phyloP scores from a whole-genome alignment of 2,329 filamentous ascomycete genomes.

The Fusarium nelsonii region DNA sequence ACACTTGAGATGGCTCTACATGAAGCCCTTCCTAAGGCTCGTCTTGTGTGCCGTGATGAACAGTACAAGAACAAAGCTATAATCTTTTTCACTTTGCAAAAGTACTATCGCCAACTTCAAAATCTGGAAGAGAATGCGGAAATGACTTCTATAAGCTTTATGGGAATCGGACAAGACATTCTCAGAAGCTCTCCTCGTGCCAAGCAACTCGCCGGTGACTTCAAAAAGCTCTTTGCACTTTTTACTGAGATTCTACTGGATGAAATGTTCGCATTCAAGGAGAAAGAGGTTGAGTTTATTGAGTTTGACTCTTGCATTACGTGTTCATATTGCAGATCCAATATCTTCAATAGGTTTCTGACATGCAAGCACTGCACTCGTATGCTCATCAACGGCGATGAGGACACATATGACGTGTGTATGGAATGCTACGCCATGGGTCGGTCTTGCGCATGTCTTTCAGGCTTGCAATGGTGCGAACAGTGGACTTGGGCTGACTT shows the following conservation, averaged over 20 bases:
- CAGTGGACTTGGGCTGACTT: conserved; percentile 90
- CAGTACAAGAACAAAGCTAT: conserved; percentile 99
- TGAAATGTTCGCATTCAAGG: conserved; percentile 83
- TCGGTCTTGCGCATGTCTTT: conserved; percentile 89
- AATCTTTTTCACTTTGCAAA: conserved; percentile 85
- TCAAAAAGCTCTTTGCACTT: conserved; percentile 81
- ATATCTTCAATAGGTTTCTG: conserved; percentile 97
- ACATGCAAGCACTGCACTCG: conserved; percentile 89
- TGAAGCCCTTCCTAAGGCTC: conserved; percentile 88
- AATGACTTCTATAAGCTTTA: conserved; percentile 59
- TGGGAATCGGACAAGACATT: conserved; percentile 63
- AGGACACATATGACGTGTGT: conserved; percentile 94
- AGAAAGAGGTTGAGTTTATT: conserved; percentile 79
- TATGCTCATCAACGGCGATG: conserved; percentile 72
- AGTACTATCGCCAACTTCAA: conserved; percentile 75
- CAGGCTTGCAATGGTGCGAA: conserved; percentile 88
- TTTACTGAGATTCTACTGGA: conserved; percentile 85
- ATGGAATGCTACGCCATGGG: conserved; percentile 99
- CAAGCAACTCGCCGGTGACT: conserved; percentile 83
- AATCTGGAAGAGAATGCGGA: conserved; percentile 65
- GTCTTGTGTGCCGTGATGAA: conserved; percentile 94
- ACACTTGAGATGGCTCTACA: conserved; percentile 87
- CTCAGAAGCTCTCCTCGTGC: conserved; percentile 60
- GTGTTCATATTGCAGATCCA: conserved; percentile 94
- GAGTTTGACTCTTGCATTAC: conserved; percentile 92